Evolutionary conservation across 1,139 yeast genomes (phyloP), one percentile per base, ranked within the genome.

Genomic region (Kodamaea sp.): DNA sequence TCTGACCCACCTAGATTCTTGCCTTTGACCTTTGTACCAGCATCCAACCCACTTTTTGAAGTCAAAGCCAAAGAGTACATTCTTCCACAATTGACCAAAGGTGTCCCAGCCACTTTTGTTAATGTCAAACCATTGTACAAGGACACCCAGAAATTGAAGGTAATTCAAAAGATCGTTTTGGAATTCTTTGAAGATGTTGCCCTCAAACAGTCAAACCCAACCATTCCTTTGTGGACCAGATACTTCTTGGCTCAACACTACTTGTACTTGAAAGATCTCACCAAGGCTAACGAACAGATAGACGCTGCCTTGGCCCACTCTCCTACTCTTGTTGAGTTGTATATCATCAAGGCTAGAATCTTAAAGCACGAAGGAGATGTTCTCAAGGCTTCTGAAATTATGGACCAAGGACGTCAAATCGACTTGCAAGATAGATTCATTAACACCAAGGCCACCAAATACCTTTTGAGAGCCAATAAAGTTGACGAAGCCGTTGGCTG

Each of bases 381-480:
- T 24, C 53, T 46, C 1, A 73, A 69, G 21, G 97, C 97, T 4
- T 77, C 85, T 11, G 72, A 72, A 9, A 56, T 71, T 22, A 78
- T 89, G 76, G 76, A 83, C 42, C 72, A 70, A 37, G 97, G 95
- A 3, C 76, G 97, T 47, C 59, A 70, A 37, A 63, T 85, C 39
- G 97, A 94, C 54, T 70, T 85, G 41, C 96, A 88, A 58, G 99
- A 92, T 59, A 73, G 98, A 47, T 92, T 87, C 55, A 78, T 92
- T 54, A 94, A 92, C 61, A 79, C 96, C 38, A 90, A 89, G 56
- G 72, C 96, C 8, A 86, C 87, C 32, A 88, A 89, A 57, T 92
- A 92, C 53, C 78, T 75, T 38, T 63, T 92, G 41, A 76, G 97
- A 50, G 92, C 95, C n/a, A 78, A 86, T 51, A 63, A 76, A 39